Percentiles rank a stretch among this genome's conserved stretches.
phyloP scores from a whole-genome alignment of 805 yeast genomes.

The Saccharomycopsis sp. region DNA sequence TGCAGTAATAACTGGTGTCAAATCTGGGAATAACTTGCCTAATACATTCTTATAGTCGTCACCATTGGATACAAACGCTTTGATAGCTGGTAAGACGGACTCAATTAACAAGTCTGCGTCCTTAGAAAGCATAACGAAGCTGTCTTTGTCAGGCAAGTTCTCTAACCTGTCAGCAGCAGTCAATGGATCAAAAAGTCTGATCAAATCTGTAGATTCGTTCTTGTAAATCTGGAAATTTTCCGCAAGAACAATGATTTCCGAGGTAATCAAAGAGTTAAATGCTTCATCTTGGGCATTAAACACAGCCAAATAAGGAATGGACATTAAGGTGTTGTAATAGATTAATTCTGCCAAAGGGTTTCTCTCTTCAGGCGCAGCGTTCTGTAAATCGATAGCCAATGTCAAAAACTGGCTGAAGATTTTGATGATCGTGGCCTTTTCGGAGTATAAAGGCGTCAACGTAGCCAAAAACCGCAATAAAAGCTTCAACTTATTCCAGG shows the following conservation, averaged over 20 bases:
- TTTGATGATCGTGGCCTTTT: conserved; percentile 35
- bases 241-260: conserved; percentile 40
- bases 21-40: conserved; percentile 34
- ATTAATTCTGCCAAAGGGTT: conserved; percentile 62
- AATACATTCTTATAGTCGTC: conserved; percentile 32
- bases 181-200: conserved; percentile 24
- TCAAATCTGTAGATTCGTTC: conserved; percentile 23
- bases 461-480: conserved; percentile 63
- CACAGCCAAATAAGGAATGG: conserved; percentile 58
- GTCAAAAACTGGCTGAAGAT: conserved; percentile 46
- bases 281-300: conserved; percentile 33
- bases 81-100: conserved; percentile 47
- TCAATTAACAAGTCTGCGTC: conserved; percentile 42
- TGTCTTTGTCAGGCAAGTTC: not conserved
- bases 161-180: not conserved
- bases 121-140: not conserved
- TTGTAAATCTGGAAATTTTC: conserved; percentile 30
- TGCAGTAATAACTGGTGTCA: conserved; percentile 17
- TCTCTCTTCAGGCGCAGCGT: conserved; percentile 31
- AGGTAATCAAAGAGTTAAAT: conserved; percentile 32
- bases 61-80: conserved; percentile 32
- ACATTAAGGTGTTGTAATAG: conserved; percentile 51
- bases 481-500: conserved; percentile 66
- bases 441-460: conserved; percentile 54
- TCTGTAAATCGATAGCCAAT: conserved; percentile 51